phyloP scores from a whole-genome alignment of 176 grass and related monocot species.

The Eragrostis nindensis region DNA sequence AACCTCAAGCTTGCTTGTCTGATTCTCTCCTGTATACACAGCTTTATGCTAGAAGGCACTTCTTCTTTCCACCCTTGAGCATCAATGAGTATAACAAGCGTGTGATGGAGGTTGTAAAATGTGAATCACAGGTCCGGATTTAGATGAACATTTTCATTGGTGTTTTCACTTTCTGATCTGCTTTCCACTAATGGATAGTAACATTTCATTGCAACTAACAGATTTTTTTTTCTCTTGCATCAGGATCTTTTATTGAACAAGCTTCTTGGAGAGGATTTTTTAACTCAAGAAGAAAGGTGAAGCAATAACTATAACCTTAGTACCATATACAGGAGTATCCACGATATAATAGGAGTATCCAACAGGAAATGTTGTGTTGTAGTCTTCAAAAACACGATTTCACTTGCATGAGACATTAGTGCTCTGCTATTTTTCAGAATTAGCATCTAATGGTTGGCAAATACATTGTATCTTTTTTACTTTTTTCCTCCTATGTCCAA shows the following conservation, averaged over 20 bases:
- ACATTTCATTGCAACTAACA: slow-evolving; percentile 21
- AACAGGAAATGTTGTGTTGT: neutral
- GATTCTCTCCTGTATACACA: slow-evolving; percentile 42
- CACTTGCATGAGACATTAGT: neutral
- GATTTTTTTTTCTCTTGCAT: slow-evolving; percentile 34
- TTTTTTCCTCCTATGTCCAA: neutral
- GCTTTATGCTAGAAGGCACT: slow-evolving; percentile 96
- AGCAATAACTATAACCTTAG: slow-evolving; percentile 3
- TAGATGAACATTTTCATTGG: neutral
- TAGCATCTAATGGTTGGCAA: neutral
- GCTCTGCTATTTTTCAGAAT: neutral
- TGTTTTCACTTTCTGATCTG: neutral
- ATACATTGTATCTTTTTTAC: neutral
- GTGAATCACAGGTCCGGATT: slow-evolving; percentile 84
- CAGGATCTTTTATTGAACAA: slow-evolving; percentile 95
- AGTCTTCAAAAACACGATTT: neutral
- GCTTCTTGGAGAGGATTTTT: slow-evolving; percentile 86
- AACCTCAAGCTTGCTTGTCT: slow-evolving; percentile 35
- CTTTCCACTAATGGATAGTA: neutral
- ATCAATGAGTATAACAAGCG: slow-evolving; percentile 95
- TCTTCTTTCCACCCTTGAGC: slow-evolving; percentile 90
- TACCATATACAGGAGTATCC: neutral
- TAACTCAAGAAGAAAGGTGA: slow-evolving; percentile 97
- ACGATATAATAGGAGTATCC: slow-evolving; percentile 3
- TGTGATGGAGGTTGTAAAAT: slow-evolving; percentile 92